These are phyloP conservation scores for Amoebophrya sp. DNA, from an alignment of 169 alveolate genomes.

Conservation along the genomic window DNA sequence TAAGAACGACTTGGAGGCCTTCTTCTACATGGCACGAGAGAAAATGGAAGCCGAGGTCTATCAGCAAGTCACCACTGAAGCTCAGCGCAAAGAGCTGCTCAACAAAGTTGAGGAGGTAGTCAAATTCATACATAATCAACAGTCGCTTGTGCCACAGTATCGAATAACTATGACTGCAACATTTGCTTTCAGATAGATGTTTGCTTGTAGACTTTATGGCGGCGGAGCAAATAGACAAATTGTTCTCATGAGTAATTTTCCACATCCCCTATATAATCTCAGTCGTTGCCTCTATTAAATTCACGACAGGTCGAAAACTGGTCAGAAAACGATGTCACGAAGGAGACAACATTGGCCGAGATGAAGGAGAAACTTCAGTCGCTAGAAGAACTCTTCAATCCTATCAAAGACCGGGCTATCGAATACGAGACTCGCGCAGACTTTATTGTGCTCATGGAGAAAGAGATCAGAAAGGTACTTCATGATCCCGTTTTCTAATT, in stretches of 20 bases:
- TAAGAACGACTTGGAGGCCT: not conserved
- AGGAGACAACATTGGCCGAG: not conserved
- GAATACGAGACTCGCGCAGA: not conserved
- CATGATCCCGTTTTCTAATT: no score
- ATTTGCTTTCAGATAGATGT: no score
- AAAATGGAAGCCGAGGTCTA: not conserved
- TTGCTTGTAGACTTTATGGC: no score
- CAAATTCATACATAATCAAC: no score
- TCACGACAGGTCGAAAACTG: not conserved
- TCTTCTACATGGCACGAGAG: not conserved
- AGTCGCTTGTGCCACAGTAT: no score
- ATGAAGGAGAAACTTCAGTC: not conserved
- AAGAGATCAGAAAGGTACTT: not conserved
- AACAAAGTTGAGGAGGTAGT: slow-evolving; percentile 9
- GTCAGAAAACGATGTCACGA: not conserved
- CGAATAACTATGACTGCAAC: no score
- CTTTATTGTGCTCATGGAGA: slow-evolving; percentile 2
- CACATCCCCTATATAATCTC: no score
- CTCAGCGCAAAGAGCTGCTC: not conserved
- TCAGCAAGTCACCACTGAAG: not conserved
- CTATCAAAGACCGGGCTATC: not conserved
- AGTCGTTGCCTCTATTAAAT: no score
- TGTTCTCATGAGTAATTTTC: no score
- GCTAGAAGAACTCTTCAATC: not conserved
- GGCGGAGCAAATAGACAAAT: no score